Base-by-base conservation (phyloP, 2,329 filamentous ascomycete species). In the Juglanconis juglandina region DNA sequence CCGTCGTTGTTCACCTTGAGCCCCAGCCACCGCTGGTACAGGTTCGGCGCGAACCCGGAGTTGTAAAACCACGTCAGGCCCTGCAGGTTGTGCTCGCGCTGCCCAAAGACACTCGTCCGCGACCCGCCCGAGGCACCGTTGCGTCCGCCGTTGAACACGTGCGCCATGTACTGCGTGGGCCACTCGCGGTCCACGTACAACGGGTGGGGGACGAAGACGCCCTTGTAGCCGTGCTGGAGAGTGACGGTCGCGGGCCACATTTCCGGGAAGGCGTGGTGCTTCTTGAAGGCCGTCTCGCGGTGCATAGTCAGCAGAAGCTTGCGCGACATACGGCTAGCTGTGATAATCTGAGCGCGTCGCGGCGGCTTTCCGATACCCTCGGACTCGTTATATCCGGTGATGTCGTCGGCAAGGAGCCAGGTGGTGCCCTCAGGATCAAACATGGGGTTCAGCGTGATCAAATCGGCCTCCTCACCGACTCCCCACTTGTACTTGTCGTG, bases 1-100 rank as follows among this genome's bases (percentile, higher is more conserved):
- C 89, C 89, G 59, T 91, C 88, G 66, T 91, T 89, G 70, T 91
- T 87, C 41, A 94, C 88, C 65, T 84, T 86, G 68, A 94, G 86
- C 1, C 92, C 93, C 41, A 96, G 76, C 94, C 94, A 98, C 63
- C 92, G 82, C 53, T 86, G 82, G 79, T 95, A 97, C 69, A 98
- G 69, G 65, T 91, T 91, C 3, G 87, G 84, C 6, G 90, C 87
- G 70, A 96, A 96, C 1, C 87, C 86, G 0, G 90, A 89, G 66
- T 92, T 91, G 74, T 96, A 97, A 74, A 95, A 97, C 92, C 92
- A 98, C 24, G 88, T 92, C 69, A 92, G 86, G 1, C 93, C 92
- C 57, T 83, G 81, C 70, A 97, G 88, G 73, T 97, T 96, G 74
- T 95, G 91, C 76, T 97, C 93, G 17, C 91, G 82, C 66, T 95